phyloP scores from a whole-genome alignment of 176 grass and related monocot genomes.

The Cocos nucifera region DNA sequence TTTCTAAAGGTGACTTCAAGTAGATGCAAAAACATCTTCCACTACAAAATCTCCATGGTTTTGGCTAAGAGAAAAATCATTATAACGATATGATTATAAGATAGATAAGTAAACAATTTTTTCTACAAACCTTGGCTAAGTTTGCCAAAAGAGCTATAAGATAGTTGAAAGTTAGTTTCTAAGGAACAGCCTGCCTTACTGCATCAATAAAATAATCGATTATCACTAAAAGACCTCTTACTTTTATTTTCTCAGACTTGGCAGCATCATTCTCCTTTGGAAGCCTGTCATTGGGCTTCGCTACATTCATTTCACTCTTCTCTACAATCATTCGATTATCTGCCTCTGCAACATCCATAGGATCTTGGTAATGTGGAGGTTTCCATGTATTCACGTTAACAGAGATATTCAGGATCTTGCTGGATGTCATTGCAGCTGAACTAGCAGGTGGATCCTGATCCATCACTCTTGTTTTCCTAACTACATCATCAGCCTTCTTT shows the following conservation, averaged over 20 bases:
- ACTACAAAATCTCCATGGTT: too few species aligned
- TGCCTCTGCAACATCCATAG: conserved; percentile 55
- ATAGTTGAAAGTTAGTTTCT: too few species aligned
- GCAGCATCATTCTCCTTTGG: conserved; percentile 21
- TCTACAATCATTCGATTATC: conserved; percentile 22
- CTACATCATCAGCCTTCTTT: conserved; percentile 34
- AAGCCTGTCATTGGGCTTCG: conserved; percentile 28
- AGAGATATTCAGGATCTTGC: conserved; percentile 31
- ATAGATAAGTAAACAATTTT: too few species aligned
- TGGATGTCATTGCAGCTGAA: conserved; percentile 40
- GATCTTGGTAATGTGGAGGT: conserved; percentile 38
- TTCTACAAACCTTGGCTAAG: too few species aligned
- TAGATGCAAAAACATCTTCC: too few species aligned
- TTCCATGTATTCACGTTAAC: conserved; percentile 43
- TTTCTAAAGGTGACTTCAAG: too few species aligned
- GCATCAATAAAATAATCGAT: neutral
- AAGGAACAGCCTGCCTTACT: too few species aligned
- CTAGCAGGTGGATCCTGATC: conserved; percentile 28
- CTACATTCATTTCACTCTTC: conserved; percentile 28
- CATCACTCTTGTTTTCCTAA: conserved; percentile 36
- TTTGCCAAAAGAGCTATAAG: too few species aligned
- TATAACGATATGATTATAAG: too few species aligned
- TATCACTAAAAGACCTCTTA: conserved; percentile 21
- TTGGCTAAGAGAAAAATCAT: too few species aligned
- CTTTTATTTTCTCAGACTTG: conserved; percentile 35